Percentiles rank a stretch among this genome's conserved stretches.
phyloP scores from a whole-genome alignment of 495 filamentous ascomycete genomes.

The Talaromyces nanjingensis region DNA sequence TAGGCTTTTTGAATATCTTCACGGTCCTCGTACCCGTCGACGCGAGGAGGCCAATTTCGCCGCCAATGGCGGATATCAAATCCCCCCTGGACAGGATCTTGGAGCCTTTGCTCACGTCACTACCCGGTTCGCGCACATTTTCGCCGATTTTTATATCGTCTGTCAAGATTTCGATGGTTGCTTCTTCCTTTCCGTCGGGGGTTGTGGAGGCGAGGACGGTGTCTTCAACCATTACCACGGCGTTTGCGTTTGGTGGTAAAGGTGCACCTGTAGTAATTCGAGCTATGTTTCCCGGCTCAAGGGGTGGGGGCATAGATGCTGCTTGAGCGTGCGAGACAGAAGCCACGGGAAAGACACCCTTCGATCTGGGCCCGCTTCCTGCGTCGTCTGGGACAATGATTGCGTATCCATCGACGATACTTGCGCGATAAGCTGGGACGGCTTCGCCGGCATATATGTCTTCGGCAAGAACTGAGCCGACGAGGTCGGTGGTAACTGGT shows the following conservation, averaged over 20 bases:
- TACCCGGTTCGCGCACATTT: constrained; percentile 87
- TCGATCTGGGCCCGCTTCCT: constrained; percentile 49
- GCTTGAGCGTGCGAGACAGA: constrained; percentile 78
- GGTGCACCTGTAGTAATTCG: constrained; percentile 93
- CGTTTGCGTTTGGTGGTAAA: constrained; percentile 77
- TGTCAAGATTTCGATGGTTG: constrained; percentile 75
- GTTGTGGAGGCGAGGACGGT: constrained; percentile 66
- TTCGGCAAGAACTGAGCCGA: constrained; percentile 73
- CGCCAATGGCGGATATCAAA: constrained; percentile 73
- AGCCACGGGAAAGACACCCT: constrained; percentile 78
- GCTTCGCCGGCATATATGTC: constrained; percentile 72
- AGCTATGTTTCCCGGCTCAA: constrained; percentile 70
- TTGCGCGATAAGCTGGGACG: constrained; percentile 89
- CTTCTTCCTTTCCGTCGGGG: constrained; percentile 77
- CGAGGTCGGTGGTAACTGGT: constrained; percentile 54
- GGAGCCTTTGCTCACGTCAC: constrained; percentile 66
- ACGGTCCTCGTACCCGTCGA: constrained; percentile 73
- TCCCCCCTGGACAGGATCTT: constrained; percentile 69
- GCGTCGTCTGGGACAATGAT: constrained; percentile 39
- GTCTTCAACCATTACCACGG: constrained; percentile 97
- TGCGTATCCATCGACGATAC: constrained; percentile 97
- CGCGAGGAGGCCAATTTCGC: constrained; percentile 83
- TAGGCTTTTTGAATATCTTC: constrained; percentile 66
- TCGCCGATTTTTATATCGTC: constrained; percentile 68
- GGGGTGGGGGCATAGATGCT: constrained; percentile 46